Evolutionary conservation across 1,284 basidiomycete genomes (phyloP), one percentile per base, ranked within the genome.

Genomic region (Papiliotrema terrestris): DNA sequence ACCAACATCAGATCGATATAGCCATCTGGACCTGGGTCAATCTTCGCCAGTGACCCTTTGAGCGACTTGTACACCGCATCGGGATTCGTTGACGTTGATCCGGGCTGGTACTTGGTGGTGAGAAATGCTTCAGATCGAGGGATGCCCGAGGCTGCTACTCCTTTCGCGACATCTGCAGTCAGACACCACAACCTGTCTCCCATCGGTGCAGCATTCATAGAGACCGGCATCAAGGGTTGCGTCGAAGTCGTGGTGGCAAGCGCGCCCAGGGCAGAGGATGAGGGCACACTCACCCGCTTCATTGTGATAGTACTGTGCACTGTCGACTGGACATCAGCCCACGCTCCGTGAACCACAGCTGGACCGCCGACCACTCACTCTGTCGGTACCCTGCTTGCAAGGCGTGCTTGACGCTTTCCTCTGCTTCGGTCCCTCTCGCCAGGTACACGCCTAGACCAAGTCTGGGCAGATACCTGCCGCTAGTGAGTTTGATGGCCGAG

Each of bases 401-500:
- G 1, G 89, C 89, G 44, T 84, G 81, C 22, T 84, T 69, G n/a
- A 85, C 83, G 11, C 86, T 84, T 0, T 81, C 69, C 32, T 78
- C 79, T 52, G 78, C 79, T 23, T 83, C 81, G 60, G 83, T 58
- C 76, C 69, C 84, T 39, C 62, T 52, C 79, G 76, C 87, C 86
- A 86, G 82, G 67, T 86, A 93, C 13, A 91, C 67, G 15, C 90
- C 90, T 52, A 91, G 85, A 1, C 90, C 90, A 1, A 93, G 80
- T n/a, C 83, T 73, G 42, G 89, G 89, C 75, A 92, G 85, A 29
- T 58, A 38, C 39, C 61, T 44, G 20, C 76, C 76, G 14, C 67
- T 71, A 20, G 61, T 45, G 20, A 78, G 67, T 42, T 65, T 68
- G 52, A 73, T 56, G 2, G 70, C 69, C 32, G 64, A 65, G 8